Base-by-base conservation (phyloP, 768 basidiomycete species). In the Kwoniella heveanensis region DNA sequence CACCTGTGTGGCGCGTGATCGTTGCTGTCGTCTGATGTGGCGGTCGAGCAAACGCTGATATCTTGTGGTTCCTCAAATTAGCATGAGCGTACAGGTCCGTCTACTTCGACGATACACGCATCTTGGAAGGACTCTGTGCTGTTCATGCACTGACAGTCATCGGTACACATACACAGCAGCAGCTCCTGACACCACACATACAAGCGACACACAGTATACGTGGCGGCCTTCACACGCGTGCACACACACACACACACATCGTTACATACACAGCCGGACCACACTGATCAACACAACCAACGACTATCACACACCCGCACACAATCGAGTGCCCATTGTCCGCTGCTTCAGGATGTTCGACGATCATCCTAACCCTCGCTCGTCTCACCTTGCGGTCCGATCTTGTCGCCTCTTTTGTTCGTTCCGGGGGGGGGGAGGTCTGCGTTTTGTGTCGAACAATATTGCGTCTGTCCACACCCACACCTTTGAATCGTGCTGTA, bases 331-430 rank as follows among this genome's bases (percentile, higher is more conserved):
- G 17, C 44, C 47, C 26, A 58, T 58, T 22, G 57, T 58, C 49
- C 57, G 57, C 57, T 58, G 57, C 57, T 49, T 58, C 57, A 58
- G 47, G 39, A 44, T 44, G 39, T 44, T 19, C 39, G 39, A 44
- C 39, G 19, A 17, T 17, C 39, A 44, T 44, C 39, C 19, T 44
- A 8, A 10, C 19, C 8, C 39, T 44, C 39, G 15, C 10, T 3
- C 19, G 39, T 44, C 39, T 44, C 39, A 44, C 39, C 48, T 49
- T 49, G 2, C 10, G 21, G 4, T 26, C 48, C 48, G 48, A 24
- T 49, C 48, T 24, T 26, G 48, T 49, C 48, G 48, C 48, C 48
- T 49, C 25, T 49, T 6, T 49, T 24, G 48, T 49, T 22, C 48
- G 25, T 24, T 49, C 10, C 22, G 22, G 22, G 48, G 21, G 48